Conservation (phyloP, 2,329 filamentous ascomycete species). For the Emergomyces pasteurianus region DNA sequence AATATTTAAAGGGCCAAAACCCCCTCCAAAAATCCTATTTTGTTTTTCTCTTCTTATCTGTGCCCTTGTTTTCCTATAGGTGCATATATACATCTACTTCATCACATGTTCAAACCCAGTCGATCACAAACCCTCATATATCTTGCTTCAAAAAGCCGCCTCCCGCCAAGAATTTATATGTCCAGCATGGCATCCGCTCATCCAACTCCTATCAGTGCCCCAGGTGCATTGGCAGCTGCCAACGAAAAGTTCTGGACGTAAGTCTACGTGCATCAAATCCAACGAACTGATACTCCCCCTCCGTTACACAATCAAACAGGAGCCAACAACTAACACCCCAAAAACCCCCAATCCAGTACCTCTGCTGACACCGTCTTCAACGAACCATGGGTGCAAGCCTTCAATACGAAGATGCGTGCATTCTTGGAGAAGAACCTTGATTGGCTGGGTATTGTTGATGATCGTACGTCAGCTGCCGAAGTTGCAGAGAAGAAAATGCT, state of each 20-base stretch:
- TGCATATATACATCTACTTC: neutral
- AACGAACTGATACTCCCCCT: neutral
- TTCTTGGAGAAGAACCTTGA: slow-evolving; percentile 9
- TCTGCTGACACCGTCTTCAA: slow-evolving; percentile 6
- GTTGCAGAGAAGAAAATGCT: slow-evolving; percentile 8
- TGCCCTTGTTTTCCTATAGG: neutral
- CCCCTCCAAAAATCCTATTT: neutral
- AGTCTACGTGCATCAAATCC: neutral
- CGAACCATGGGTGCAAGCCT: slow-evolving; percentile 7
- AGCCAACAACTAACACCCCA: neutral
- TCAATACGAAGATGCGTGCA: slow-evolving; percentile 2
- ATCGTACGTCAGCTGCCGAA: neutral
- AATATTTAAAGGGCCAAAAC: neutral
- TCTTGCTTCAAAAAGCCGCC: neutral
- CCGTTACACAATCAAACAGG: neutral
- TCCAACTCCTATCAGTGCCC: neutral
- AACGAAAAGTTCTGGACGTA: slow-evolving; percentile 11
- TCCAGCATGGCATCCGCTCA: neutral
- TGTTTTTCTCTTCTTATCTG: neutral
- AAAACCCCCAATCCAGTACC: neutral
- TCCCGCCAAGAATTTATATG: neutral
- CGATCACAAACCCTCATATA: neutral
- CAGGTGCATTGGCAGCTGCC: slow-evolving; percentile 1
- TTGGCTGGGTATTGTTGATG: slow-evolving; percentile 8
- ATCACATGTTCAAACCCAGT: neutral